Base-by-base conservation (phyloP, 2,329 filamentous ascomycete genomes). In the Colletotrichum viniferum region DNA sequence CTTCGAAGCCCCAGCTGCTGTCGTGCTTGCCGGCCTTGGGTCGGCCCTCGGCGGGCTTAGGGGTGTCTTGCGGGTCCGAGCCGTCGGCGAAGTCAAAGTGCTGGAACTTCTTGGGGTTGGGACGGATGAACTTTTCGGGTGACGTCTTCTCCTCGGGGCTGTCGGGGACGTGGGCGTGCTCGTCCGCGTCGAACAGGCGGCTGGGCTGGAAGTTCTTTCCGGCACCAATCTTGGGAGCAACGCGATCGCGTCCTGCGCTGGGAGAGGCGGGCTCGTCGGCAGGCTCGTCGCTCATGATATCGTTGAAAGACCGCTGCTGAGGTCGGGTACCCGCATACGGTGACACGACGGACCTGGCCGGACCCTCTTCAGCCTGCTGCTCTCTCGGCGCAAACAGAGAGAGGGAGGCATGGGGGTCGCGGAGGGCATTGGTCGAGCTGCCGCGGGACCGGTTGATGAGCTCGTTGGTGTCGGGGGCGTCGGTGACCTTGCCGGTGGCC, bases 1-100 rank as follows among this genome's bases (percentile, higher is more conserved):
- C 96, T 76, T 95, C 92, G 84, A 98, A 98, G 64, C 92, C 92
- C 96, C 96, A 98, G 77, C 95, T 93, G 77, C 92, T 92, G 74
- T 89, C 87, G 82, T 95, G 93, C 86, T 94, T 95, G 69, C 52
- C 56, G 70, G 88, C 87, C 81, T 89, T 90, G 76, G 85, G 83
- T 28, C 82, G 82, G 69, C 88, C 83, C 24, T 88, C 83, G 67
- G 83, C 85, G n/a, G 86, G 81, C 77, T 86, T 81, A 16, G 88
- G 85, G 21, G 84, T 84, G 66, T 90, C 88, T 76, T 86, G 84
- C 18, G 87, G 85, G 71, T 91, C 89, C 24, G 87, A 89, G 66
- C 92, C 92, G 78, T 95, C 92, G 73, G 90, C 92, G 81, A 98
- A 94, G 75, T 96, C 93, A 82, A 98, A 98, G 85, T 98, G 96